Evolutionary conservation across 2,329 filamentous ascomycete genomes (phyloP).

Genomic region (Colletotrichum endophyticum): DNA sequence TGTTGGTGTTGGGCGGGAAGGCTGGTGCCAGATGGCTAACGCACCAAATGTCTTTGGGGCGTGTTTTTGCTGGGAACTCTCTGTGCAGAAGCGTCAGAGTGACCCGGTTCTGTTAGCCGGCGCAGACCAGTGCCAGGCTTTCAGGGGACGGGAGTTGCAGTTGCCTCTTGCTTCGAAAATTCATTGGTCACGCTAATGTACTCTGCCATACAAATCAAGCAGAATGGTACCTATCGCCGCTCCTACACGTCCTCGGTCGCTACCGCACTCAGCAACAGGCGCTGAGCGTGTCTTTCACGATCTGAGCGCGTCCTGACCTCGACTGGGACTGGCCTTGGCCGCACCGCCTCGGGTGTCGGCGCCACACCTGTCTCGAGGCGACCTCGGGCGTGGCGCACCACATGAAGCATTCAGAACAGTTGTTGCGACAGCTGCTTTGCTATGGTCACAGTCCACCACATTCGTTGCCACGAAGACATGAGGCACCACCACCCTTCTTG

Average conservation of each 20-base stretch:
- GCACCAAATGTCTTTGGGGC: background rate
- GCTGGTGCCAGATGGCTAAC: constrained; percentile 6
- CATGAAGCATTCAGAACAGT: background rate
- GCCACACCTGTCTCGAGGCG: background rate
- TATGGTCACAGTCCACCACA: background rate
- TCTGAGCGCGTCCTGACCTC: background rate
- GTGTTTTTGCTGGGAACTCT: background rate
- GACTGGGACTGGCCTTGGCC: background rate
- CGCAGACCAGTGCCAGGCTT: background rate
- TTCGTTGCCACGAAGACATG: background rate
- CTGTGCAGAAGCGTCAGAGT: background rate
- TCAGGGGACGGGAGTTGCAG: background rate
- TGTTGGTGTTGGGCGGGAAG: constrained; percentile 19
- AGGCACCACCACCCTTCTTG: background rate
- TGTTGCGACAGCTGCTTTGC: background rate
- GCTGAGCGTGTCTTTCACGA: background rate
- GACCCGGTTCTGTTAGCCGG: background rate
- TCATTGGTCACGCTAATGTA: background rate
- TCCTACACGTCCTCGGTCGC: background rate
- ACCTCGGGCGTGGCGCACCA: background rate
- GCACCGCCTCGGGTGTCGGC: background rate
- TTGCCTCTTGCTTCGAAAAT: background rate
- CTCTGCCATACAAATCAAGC: background rate
- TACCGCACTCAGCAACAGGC: background rate
- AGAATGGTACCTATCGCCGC: background rate